Evolutionary conservation across 768 basidiomycete genomes (phyloP).

Genomic region (Kwoniella dejecticola): DNA sequence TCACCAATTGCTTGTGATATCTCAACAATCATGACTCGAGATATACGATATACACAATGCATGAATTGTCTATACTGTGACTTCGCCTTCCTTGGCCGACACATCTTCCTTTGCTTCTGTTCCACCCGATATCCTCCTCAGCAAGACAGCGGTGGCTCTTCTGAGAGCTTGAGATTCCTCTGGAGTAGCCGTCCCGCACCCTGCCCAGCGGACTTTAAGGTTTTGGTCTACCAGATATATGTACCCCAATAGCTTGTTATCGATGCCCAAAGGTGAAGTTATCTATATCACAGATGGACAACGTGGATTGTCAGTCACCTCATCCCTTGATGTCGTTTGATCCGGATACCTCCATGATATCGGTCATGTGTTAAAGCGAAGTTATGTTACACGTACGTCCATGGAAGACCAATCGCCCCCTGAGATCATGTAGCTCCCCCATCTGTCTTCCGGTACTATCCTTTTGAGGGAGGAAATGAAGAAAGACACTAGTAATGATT

Average conservation of each 20-base stretch:
- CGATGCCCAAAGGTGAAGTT: slow-evolving; percentile 69
- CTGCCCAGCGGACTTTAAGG: slow-evolving; percentile 86
- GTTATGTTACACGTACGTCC: no score
- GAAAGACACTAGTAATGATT: slow-evolving; percentile 82
- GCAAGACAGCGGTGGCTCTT: slow-evolving; percentile 58
- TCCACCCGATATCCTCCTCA: slow-evolving; percentile 42
- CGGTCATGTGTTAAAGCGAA: no score
- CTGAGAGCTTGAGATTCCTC: slow-evolving; percentile 73
- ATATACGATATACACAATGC: no score
- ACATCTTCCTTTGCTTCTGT: not conserved
- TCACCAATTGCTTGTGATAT: no score
- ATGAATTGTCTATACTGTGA: not conserved
- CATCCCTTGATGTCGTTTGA: no score
- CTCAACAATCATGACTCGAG: no score
- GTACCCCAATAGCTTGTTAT: slow-evolving; percentile 87
- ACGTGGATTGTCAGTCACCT: not conserved
- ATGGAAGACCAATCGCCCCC: slow-evolving; percentile 49
- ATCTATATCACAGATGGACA: slow-evolving; percentile 27
- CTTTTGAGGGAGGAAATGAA: slow-evolving; percentile 75
- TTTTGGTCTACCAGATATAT: slow-evolving; percentile 87
- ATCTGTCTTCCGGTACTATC: slow-evolving; percentile 64
- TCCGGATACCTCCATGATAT: no score
- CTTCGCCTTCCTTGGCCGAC: not conserved
- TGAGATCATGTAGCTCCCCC: slow-evolving; percentile 48
- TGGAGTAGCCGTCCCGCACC: slow-evolving; percentile 75